A percentile compares a stretch with the other conserved stretches of the same genome.
Conservation (phyloP, 768 basidiomycete species). For the Chalciporus piperatus region DNA sequence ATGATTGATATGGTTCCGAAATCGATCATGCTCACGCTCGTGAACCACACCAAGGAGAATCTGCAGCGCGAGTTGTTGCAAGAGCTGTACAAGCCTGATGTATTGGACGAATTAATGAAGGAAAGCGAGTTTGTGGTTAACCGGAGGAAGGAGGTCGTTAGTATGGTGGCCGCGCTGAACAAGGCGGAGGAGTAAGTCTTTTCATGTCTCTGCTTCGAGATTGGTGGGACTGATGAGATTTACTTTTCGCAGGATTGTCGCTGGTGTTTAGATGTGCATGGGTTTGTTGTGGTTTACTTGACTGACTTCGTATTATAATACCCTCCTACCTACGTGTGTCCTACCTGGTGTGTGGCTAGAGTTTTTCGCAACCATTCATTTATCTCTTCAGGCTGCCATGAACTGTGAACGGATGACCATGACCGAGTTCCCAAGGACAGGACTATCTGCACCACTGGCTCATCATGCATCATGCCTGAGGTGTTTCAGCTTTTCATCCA, state of each 20-base stretch:
- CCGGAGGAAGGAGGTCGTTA: conserved; percentile 90
- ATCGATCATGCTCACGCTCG: conserved; percentile 87
- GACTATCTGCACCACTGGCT: no score
- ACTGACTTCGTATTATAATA: conserved; percentile 26
- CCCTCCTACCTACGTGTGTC: conserved; percentile 26
- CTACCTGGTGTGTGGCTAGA: conserved; percentile 17
- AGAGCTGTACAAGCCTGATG: conserved; percentile 96
- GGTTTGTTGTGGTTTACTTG: conserved; percentile 2
- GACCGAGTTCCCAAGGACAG: no score
- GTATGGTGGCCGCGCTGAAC: conserved; percentile 92
- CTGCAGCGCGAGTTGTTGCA: conserved; percentile 92
- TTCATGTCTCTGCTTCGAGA: background rate
- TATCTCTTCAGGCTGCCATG: background rate
- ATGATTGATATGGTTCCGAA: conserved; percentile 99
- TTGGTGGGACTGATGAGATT: conserved; percentile 10
- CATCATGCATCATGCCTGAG: no score
- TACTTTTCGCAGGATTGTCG: conserved; percentile 49
- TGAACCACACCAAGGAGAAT: conserved; percentile 91
- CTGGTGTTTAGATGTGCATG: conserved; percentile 47
- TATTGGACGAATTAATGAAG: conserved; percentile 91
- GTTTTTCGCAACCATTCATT: conserved; percentile 10
- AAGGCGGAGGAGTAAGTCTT: conserved; percentile 95
- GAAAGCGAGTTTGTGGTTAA: conserved; percentile 88
- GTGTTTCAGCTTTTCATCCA: no score
- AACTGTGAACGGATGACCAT: no score